A percentile compares a stretch with the other conserved stretches of the same genome.
These are phyloP conservation scores for Penicillium sp. DNA, from an alignment of 2,329 filamentous ascomycete species.

Conservation along the genomic window DNA sequence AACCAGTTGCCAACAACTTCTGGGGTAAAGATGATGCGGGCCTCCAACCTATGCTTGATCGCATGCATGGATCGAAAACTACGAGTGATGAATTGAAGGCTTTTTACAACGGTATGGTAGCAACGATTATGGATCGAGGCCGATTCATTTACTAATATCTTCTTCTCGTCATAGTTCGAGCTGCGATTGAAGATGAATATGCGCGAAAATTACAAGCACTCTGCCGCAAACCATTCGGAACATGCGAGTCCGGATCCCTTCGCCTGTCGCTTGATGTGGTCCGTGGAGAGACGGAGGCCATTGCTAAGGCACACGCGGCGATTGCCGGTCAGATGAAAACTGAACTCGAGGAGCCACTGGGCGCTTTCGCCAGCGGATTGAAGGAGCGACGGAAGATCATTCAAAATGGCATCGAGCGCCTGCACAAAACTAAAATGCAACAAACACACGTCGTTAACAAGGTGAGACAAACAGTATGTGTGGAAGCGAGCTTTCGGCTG, in stretches of 20 bases:
- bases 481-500: not conserved
- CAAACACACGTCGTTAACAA: constrained; percentile 93
- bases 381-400: constrained; percentile 97
- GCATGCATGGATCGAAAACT: constrained; percentile 91
- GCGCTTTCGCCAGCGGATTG: constrained; percentile 89
- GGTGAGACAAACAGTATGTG: constrained; percentile 47
- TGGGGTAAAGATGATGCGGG: constrained; percentile 99
- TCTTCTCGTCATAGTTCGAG: constrained; percentile 59
- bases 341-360: constrained; percentile 89
- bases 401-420: constrained; percentile 88
- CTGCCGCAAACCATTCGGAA: constrained; percentile 84
- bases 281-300: constrained; percentile 84
- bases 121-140: not conserved
- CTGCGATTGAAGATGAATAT: constrained; percentile 96
- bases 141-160: not conserved
- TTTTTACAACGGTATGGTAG: constrained; percentile 75
- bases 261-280: constrained; percentile 83
- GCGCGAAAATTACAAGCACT: constrained; percentile 83
- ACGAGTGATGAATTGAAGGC: constrained; percentile 90
- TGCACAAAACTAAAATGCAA: constrained; percentile 88
- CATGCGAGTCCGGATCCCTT: constrained; percentile 80
- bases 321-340: constrained; percentile 94
- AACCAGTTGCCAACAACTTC: constrained; percentile 90
- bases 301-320: constrained; percentile 88
- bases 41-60: constrained; percentile 84